Evolutionary conservation across 108 stramenopile genomes (phyloP).

Genomic region (Cylindrotheca closterium): DNA sequence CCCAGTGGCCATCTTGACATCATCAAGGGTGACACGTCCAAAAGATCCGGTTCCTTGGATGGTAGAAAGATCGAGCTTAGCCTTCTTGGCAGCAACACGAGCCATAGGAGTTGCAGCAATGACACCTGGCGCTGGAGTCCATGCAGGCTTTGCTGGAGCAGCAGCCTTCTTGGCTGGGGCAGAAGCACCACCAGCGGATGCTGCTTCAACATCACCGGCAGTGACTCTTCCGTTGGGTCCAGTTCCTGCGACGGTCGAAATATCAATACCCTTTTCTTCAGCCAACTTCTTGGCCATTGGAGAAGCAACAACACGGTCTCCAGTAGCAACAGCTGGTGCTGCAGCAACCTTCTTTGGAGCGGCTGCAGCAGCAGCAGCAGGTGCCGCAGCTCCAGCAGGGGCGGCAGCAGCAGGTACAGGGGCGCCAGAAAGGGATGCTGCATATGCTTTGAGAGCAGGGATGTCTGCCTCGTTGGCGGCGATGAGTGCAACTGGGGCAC

Average conservation of each 20-base stretch:
- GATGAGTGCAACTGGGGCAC: constrained; percentile 90
- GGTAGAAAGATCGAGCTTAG: constrained; percentile 80
- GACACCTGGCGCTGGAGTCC: constrained; percentile 87
- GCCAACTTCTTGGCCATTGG: constrained; percentile 93
- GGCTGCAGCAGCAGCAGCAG: constrained; percentile 64
- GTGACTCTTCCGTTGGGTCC: constrained; percentile 91
- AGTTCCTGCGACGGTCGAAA: constrained; percentile 85
- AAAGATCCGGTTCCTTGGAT: constrained; percentile 91
- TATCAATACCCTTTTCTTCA: constrained; percentile 83
- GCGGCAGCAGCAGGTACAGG: constrained; percentile 49
- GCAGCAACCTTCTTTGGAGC: constrained; percentile 54
- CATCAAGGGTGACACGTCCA: constrained; percentile 91
- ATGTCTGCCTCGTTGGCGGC: constrained; percentile 82
- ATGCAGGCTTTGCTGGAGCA: constrained; percentile 68
- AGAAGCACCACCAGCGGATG: constrained; percentile 62
- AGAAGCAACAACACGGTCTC: constrained; percentile 90
- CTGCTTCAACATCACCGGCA: constrained; percentile 65
- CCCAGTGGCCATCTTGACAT: constrained; percentile 90
- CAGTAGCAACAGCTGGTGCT: constrained; percentile 49
- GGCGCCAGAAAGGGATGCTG: constrained; percentile 59
- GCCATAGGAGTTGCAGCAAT: constrained; percentile 79
- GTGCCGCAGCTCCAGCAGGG: constrained; percentile 43
- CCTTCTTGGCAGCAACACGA: constrained; percentile 78
- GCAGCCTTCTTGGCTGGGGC: constrained; percentile 48
- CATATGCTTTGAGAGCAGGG: constrained; percentile 79